Percentiles rank a stretch among this genome's conserved stretches.
These are phyloP conservation scores for Kwoniella newhampshirensis DNA, from an alignment of 768 basidiomycete genomes.

Conservation along the genomic window DNA sequence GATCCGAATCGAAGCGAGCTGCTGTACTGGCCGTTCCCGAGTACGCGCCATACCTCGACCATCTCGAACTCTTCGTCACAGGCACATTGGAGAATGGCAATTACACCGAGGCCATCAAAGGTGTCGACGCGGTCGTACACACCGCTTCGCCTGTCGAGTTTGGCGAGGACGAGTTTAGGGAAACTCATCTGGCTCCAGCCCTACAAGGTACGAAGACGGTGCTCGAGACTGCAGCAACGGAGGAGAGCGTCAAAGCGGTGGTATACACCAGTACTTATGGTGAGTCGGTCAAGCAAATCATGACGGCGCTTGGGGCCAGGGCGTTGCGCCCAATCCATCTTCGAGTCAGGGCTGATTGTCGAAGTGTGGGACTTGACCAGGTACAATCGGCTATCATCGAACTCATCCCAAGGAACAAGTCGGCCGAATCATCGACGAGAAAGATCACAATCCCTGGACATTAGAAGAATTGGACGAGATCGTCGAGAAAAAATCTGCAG, in stretches of 20 bases:
- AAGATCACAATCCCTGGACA: slow-evolving; percentile 44
- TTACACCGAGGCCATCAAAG: slow-evolving; percentile 33
- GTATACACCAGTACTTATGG: slow-evolving; percentile 27
- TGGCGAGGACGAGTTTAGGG: slow-evolving; percentile 25
- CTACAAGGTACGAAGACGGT: slow-evolving; percentile 36
- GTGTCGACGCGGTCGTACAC: slow-evolving; percentile 33
- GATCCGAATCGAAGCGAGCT: slow-evolving; percentile 30
- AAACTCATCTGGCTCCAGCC: slow-evolving; percentile 32
- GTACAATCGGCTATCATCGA: slow-evolving; percentile 28
- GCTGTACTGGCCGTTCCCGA: slow-evolving; percentile 20
- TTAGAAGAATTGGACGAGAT: slow-evolving; percentile 34
- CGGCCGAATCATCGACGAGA: slow-evolving; percentile 32
- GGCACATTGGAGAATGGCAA: slow-evolving; percentile 36
- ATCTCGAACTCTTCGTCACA: slow-evolving; percentile 30
- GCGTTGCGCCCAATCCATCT: not conserved
- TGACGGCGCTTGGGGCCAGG: too few species aligned
- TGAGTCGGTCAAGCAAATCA: slow-evolving; percentile 7
- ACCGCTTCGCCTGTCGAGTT: slow-evolving; percentile 38
- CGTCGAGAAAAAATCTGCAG: slow-evolving; percentile 5
- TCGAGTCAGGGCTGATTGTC: not conserved
- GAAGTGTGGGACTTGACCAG: slow-evolving; percentile 1
- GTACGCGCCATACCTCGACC: slow-evolving; percentile 23
- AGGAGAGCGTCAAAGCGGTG: slow-evolving; percentile 27
- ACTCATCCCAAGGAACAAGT: slow-evolving; percentile 22
- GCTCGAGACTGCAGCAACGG: slow-evolving; percentile 37